phyloP scores from a whole-genome alignment of 192 early-diverging fungal species.

The Pecoramyces ruminantium region DNA sequence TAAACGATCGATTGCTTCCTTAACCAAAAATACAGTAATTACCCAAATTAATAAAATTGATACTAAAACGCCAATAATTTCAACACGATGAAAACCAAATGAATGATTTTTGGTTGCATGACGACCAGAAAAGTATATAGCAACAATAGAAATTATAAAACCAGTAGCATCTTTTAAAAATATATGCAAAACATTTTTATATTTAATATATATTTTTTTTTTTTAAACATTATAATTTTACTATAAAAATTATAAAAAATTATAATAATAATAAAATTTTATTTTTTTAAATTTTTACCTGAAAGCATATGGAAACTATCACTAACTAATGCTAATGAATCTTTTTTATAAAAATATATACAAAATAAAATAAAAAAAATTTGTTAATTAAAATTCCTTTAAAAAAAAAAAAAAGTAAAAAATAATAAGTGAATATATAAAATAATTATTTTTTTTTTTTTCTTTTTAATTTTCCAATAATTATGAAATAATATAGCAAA shows the following conservation, averaged over 20 bases:
- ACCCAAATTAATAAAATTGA: constrained; percentile 70
- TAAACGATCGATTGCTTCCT: constrained; percentile 52
- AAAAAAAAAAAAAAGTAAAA: too few relatives aligned
- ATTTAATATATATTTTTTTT: background rate
- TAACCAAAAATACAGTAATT: constrained; percentile 41
- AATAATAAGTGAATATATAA: too few relatives aligned
- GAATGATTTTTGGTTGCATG: constrained; percentile 45
- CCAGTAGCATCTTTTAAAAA: constrained; percentile 41
- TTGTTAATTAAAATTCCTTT: too few relatives aligned
- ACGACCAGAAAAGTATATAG: constrained; percentile 39
- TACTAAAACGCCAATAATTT: constrained; percentile 58
- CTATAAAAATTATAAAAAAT: too few relatives aligned
- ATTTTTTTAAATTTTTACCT: constrained; percentile 10
- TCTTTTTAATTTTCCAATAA: too few relatives aligned
- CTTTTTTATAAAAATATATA: constrained; percentile 1
- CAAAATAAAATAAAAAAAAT: too few relatives aligned
- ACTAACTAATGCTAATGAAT: constrained; percentile 51
- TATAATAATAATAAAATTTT: too few relatives aligned
- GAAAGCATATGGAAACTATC: constrained; percentile 63
- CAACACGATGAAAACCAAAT: constrained; percentile 60
- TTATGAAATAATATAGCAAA: too few relatives aligned
- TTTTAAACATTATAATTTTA: too few relatives aligned
- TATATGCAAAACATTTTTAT: background rate
- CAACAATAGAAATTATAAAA: constrained; percentile 50
- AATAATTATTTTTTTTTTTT: too few relatives aligned